Evolutionary conservation across 305 asterid species (phyloP).

Genomic region (Plantago coronopus): DNA sequence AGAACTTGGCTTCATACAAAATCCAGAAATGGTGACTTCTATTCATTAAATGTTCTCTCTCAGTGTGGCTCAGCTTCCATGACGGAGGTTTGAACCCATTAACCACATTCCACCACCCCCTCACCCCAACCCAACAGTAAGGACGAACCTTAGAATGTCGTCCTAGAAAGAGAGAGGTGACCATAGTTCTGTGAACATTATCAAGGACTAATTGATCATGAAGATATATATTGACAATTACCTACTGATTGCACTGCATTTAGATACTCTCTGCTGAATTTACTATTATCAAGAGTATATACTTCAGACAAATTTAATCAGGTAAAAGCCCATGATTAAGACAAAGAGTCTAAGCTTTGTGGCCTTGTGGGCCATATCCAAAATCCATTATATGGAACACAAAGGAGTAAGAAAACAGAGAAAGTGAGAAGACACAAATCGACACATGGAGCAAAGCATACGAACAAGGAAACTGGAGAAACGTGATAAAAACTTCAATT

Average conservation of each 20-base stretch:
- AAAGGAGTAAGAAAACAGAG: background rate
- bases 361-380: background rate
- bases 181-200: too few relatives aligned
- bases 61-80: too few relatives aligned
- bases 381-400: background rate
- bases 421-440: background rate
- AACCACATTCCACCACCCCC: too few relatives aligned
- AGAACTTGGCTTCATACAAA: too few relatives aligned
- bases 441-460: background rate
- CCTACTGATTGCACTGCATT: background rate
- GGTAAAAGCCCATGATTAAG: background rate
- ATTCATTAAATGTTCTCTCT: too few relatives aligned
- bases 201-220: background rate
- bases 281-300: background rate
- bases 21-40: too few relatives aligned
- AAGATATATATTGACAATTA: background rate
- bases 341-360: background rate
- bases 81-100: too few relatives aligned
- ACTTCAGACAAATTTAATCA: background rate
- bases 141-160: background rate
- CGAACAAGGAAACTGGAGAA: background rate
- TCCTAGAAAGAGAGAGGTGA: too few relatives aligned
- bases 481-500: conserved; percentile 6
- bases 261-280: background rate
- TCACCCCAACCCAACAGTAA: too few relatives aligned